Conservation (phyloP, 129 eudicot genomes). For the Flaveria robusta region DNA sequence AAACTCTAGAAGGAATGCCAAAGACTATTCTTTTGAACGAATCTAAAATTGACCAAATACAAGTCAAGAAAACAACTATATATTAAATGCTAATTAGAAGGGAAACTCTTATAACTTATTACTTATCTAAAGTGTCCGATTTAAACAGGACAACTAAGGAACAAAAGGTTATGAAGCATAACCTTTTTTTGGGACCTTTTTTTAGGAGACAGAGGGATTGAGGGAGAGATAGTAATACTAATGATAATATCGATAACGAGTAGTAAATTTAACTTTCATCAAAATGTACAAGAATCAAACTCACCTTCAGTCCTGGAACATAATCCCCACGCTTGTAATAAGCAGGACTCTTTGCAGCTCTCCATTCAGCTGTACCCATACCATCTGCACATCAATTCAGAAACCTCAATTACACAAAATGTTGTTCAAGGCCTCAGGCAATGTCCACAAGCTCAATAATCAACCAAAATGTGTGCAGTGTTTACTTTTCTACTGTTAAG, state of each 20-base stretch:
- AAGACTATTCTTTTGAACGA: not conserved
- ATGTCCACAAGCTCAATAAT: not conserved
- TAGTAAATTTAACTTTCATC: not conserved
- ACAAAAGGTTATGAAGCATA: not conserved
- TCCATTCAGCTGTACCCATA: constrained; percentile 99
- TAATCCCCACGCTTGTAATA: constrained; percentile 98
- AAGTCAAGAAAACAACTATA: not conserved
- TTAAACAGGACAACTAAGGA: not conserved
- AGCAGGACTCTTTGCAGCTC: constrained; percentile 96
- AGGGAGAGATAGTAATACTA: not conserved
- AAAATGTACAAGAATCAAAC: not conserved
- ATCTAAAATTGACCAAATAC: not conserved
- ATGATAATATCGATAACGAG: not conserved
- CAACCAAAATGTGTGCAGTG: not conserved
- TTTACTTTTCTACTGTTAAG: not conserved
- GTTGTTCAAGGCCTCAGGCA: not conserved
- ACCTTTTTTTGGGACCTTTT: not conserved
- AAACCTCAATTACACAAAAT: constrained; percentile 11
- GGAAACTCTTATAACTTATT: not conserved
- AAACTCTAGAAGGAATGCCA: not conserved
- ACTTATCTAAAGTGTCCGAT: not conserved
- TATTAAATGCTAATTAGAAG: not conserved
- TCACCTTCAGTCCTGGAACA: constrained; percentile 98
- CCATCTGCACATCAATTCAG: constrained; percentile 67
- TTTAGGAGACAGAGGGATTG: not conserved